These are phyloP conservation scores for Dipodascus geniculatus DNA, from an alignment of 805 yeast genomes.

Conservation along the genomic window DNA sequence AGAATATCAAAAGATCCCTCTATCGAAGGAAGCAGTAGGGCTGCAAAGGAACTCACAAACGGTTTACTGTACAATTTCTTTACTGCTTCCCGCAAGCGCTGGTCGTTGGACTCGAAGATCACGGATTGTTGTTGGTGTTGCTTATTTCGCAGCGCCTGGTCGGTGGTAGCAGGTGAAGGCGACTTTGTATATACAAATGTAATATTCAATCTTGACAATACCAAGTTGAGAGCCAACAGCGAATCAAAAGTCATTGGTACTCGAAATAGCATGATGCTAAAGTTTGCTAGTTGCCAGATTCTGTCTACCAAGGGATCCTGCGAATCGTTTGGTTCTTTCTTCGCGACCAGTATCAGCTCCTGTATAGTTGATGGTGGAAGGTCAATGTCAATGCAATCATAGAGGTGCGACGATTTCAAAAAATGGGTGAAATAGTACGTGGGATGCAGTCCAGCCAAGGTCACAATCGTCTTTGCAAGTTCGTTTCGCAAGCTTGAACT, in stretches of 20 bases:
- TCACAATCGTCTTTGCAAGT: background rate
- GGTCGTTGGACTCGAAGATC: background rate
- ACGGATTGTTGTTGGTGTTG: background rate
- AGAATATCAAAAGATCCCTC: conserved; percentile 4
- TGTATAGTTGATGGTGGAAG: background rate
- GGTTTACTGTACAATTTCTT: conserved; percentile 7
- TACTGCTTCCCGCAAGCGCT: background rate
- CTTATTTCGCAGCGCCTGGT: background rate
- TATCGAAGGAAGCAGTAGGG: background rate
- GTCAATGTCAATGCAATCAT: background rate
- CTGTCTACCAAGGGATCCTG: background rate
- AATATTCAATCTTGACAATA: background rate
- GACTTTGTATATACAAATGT: background rate
- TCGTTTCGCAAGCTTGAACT: background rate
- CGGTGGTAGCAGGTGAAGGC: too few relatives aligned
- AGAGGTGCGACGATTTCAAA: background rate
- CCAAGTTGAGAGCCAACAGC: background rate
- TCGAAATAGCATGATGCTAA: background rate
- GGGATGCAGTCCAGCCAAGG: background rate
- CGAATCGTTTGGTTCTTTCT: background rate
- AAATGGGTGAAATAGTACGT: background rate
- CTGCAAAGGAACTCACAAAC: conserved; percentile 7
- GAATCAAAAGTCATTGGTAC: background rate
- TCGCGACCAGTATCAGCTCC: background rate
- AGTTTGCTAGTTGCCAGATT: background rate